These are phyloP conservation scores for Pisolithus sp. DNA, from an alignment of 768 basidiomycete genomes.

Conservation along the genomic window DNA sequence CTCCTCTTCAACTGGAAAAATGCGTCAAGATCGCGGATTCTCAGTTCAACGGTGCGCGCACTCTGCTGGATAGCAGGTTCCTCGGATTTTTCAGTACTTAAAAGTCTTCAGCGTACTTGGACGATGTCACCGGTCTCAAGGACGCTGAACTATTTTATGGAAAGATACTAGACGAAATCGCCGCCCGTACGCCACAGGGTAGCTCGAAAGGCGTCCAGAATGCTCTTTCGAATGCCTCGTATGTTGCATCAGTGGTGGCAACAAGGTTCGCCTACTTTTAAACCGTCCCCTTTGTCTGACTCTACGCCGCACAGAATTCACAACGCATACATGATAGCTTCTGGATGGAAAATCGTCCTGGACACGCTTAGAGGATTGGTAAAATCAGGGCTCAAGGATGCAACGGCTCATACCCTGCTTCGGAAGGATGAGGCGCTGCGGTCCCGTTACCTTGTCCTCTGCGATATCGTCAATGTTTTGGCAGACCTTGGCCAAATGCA, in stretches of 20 bases:
- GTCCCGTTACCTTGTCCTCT: slow-evolving; percentile 55
- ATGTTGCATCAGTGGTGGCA: slow-evolving; percentile 53
- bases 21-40: slow-evolving; percentile 67
- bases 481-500: slow-evolving; percentile 57
- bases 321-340: slow-evolving; percentile 77
- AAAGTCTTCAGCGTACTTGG: slow-evolving; percentile 48
- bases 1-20: slow-evolving; percentile 58
- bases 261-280: slow-evolving; percentile 40
- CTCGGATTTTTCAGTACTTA: slow-evolving; percentile 1
- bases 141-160: slow-evolving; percentile 59
- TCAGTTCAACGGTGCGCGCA: slow-evolving; percentile 58
- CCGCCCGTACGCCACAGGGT: slow-evolving; percentile 37
- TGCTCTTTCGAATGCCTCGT: slow-evolving; percentile 37
- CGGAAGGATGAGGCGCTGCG: slow-evolving; percentile 45
- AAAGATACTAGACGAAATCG: slow-evolving; percentile 51
- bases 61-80: neutral
- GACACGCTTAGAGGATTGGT: slow-evolving; percentile 51
- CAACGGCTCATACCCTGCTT: slow-evolving; percentile 46
- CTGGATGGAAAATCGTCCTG: slow-evolving; percentile 72
- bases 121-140: slow-evolving; percentile 61
- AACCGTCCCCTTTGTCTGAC: neutral
- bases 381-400: slow-evolving; percentile 49
- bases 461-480: slow-evolving; percentile 54
- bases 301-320: slow-evolving; percentile 50
- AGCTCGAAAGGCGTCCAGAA: slow-evolving; percentile 20